These are phyloP conservation scores for Ganoderma meredithae DNA, from an alignment of 1,284 basidiomycete genomes.

Conservation along the genomic window DNA sequence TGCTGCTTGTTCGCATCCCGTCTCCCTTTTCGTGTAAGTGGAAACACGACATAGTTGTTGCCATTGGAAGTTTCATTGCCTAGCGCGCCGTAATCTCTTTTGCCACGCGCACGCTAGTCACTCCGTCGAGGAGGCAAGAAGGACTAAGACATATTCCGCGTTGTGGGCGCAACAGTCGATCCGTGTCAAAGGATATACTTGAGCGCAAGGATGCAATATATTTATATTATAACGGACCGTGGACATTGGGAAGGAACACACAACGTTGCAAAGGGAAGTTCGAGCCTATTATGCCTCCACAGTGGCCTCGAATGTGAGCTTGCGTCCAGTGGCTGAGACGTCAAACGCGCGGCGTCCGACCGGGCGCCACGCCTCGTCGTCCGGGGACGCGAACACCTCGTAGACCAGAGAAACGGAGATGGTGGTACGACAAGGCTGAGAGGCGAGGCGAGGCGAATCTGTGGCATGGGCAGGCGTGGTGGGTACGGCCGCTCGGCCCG, in stretches of 20 bases:
- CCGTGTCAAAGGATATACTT: too few relatives aligned
- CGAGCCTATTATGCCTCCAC: constrained; percentile 1
- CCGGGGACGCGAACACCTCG: not conserved
- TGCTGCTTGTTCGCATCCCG: too few relatives aligned
- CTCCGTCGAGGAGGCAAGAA: too few relatives aligned
- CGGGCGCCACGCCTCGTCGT: constrained; percentile 1
- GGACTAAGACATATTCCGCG: too few relatives aligned
- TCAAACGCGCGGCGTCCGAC: not conserved
- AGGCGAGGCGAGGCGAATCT: not conserved
- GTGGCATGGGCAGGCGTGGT: not conserved
- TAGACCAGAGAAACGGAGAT: constrained; percentile 2
- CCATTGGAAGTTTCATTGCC: too few relatives aligned
- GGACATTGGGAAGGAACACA: not conserved
- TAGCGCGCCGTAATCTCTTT: too few relatives aligned
- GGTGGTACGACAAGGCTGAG: not conserved
- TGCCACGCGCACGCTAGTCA: too few relatives aligned
- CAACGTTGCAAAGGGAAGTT: not conserved
- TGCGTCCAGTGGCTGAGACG: not conserved
- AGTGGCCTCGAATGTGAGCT: not conserved
- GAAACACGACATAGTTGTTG: too few relatives aligned
- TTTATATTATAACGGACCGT: not conserved
- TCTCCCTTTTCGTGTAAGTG: too few relatives aligned
- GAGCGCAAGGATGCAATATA: not conserved
- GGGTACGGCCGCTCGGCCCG: too few relatives aligned
- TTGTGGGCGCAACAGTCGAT: too few relatives aligned